Evolutionary conservation across 768 basidiomycete species (phyloP), one percentile per base, ranked within the genome.

Genomic region (Mycena belliarum): DNA sequence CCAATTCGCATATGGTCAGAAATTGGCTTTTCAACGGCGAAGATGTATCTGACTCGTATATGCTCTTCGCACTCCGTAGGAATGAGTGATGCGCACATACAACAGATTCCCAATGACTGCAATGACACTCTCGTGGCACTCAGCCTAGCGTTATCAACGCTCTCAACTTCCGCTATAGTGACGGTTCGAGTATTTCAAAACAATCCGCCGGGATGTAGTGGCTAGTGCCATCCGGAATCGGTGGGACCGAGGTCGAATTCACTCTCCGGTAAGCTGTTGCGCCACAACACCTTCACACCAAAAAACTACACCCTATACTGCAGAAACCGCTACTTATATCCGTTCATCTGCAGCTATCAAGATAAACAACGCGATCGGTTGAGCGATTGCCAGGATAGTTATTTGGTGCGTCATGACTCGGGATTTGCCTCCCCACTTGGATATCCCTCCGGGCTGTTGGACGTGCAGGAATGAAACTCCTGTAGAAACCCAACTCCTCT

Each of bases 281-380:
- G 21, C 21, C 15, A 32, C 14, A 18, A 45, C 47, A 49, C 48
- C 41, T 37, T 35, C 46, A 32, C 5, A 5, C 43, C 24, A 32
- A 44, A 14, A 28, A 21, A 23, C 38, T 40, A 14, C 32, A 32
- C 26, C 40, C 46, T 42, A 29, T 16, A 38, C 37, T 10, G 37
- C 37, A 6, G 2, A n/a, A 1, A 23, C 16, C 28, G 29, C 33
- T 57, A n/a, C 25, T 46, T 46, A 49, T 28, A 24, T 57, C 43
- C 49, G 38, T 38, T 47, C 10, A 45, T 54, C 48, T 18, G 29
- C 28, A 38, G n/a, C 37, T 18, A 49, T 44, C 51, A 42, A 33
- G 23, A 52, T 52, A 35, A 43, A n/a, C n/a, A 21, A 28, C 26
- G 56, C 26, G 56, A 57, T 57, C 37, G 28, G n/a, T 60, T 54